Evolutionary conservation across 805 yeast species (phyloP), one percentile per base, ranked within the genome.

Genomic region (Ogataea nakhonphanomensis): DNA sequence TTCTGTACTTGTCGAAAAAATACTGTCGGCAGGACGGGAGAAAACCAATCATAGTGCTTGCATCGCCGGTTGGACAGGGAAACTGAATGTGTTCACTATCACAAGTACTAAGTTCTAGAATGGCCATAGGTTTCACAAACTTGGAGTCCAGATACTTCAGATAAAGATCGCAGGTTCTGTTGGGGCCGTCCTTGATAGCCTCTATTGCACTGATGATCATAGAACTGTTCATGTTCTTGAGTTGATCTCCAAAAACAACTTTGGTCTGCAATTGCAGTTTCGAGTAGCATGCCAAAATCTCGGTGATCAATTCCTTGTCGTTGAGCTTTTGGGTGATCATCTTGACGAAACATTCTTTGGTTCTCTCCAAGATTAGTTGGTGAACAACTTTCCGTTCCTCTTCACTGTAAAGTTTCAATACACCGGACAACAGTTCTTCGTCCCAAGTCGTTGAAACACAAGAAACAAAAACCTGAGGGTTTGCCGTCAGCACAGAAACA

Each of bases 1-100:
- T 47, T 13, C 48, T 49, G 35, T 49, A 53, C 29, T 41, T 49
- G 17, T 53, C 51, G 36, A 53, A 51, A 21, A 53, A 51, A 10
- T 51, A 41, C 15, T 43, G 45, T 21, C 55, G 39, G n/a, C 36
- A 43, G 6, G 46, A 48, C 3, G 55, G 51, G 11, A 51, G 34
- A 43, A 53, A 43, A 1, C 44, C 39, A 20, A 52, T 36, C 12
- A 40, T 36, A 3, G 46, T 20, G 12, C 33, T 23, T 15, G 27
- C 17, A 12, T 24, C 15, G 15, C n/a, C 14, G 8, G 21, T 15
- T 10, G 32, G 35, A 15, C 30, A 26, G 22, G 21, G n/a, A 9
- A 7, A 13, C 25, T 21, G 20, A 7, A 29, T 29, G 15, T 28
- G 31, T 25, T 20, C 15, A 8, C 8, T 15, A 10, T 20, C 11